Conservation (phyloP, 495 filamentous ascomycete genomes). For the Penicillium alfredii region DNA sequence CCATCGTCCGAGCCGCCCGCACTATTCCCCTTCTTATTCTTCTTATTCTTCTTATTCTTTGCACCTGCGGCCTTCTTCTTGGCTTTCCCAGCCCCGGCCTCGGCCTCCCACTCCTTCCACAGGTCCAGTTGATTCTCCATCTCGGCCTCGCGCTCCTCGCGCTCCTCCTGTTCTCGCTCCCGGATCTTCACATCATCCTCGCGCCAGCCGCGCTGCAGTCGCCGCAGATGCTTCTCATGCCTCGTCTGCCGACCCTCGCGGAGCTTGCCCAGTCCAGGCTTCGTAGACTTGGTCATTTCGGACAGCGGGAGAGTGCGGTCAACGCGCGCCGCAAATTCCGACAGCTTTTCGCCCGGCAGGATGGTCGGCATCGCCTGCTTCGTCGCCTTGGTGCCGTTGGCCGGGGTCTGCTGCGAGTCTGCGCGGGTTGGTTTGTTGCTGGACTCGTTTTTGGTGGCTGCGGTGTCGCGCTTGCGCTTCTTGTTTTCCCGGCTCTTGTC, state of each 20-base stretch:
- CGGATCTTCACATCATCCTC: constrained; percentile 62
- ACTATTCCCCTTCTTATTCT: constrained; percentile 38
- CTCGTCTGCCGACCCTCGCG: constrained; percentile 60
- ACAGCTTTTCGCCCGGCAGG: constrained; percentile 71
- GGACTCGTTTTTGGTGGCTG: constrained; percentile 12
- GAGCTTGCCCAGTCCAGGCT: constrained; percentile 34
- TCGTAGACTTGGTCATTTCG: constrained; percentile 43
- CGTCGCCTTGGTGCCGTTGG: constrained; percentile 9
- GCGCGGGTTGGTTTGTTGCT: constrained; percentile 11
- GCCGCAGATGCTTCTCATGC: constrained; percentile 77
- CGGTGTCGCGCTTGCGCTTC: constrained; percentile 38
- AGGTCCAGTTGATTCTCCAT: constrained; percentile 46
- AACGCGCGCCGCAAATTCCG: constrained; percentile 78
- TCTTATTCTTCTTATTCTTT: constrained; percentile 21
- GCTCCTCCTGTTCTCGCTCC: constrained; percentile 58
- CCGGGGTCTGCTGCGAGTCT: constrained; percentile 8
- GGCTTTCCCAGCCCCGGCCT: constrained; percentile 45
- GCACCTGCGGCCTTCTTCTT: constrained; percentile 47
- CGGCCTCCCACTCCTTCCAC: constrained; percentile 45
- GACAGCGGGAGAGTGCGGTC: constrained; percentile 76
- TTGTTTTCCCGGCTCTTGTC: constrained; percentile 40
- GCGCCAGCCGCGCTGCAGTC: constrained; percentile 76
- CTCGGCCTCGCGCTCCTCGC: constrained; percentile 51
- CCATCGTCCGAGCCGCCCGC: constrained; percentile 21
- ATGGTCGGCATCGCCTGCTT: constrained; percentile 55